These are phyloP conservation scores for Yamadazyma nakazawae DNA, from an alignment of 805 yeast species.

Conservation along the genomic window DNA sequence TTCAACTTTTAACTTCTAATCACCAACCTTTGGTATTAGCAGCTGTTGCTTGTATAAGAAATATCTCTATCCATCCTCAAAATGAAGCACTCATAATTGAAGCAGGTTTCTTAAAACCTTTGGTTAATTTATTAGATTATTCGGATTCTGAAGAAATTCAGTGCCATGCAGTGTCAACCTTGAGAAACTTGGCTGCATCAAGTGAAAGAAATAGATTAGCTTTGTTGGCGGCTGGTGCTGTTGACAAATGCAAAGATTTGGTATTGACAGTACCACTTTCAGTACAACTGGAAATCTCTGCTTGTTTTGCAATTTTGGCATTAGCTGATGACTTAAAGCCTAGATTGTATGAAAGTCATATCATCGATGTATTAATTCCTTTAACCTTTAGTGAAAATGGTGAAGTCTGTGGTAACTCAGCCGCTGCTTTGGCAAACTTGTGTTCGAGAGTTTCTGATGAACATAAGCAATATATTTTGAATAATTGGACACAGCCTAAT, in stretches of 20 bases:
- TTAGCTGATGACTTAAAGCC: conserved; percentile 92
- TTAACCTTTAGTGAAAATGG: conserved; percentile 82
- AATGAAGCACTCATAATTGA: conserved; percentile 95
- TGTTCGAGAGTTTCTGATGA: conserved; percentile 82
- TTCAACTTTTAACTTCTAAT: conserved; percentile 80
- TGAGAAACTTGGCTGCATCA: conserved; percentile 93
- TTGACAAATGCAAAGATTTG: conserved; percentile 84
- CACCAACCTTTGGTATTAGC: conserved; percentile 93
- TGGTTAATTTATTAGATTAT: conserved; percentile 79
- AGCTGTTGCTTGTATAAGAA: conserved; percentile 97
- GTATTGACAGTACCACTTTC: conserved; percentile 83
- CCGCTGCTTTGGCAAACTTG: conserved; percentile 95
- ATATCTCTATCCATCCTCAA: conserved; percentile 92
- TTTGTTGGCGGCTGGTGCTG: conserved; percentile 92
- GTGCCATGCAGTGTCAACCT: conserved; percentile 95
- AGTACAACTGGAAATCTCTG: conserved; percentile 94
- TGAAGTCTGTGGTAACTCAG: conserved; percentile 97
- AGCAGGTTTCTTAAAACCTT: conserved; percentile 92
- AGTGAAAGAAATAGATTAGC: conserved; percentile 91
- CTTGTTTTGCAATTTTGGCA: conserved; percentile 95
- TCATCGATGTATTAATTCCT: conserved; percentile 86
- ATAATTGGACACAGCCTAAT: conserved; percentile 73
- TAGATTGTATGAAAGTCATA: conserved; percentile 76
- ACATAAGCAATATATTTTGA: conserved; percentile 68
- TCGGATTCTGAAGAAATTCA: conserved; percentile 92